Base-by-base conservation (phyloP, 2,329 filamentous ascomycete species). In the Alternaria sp. region DNA sequence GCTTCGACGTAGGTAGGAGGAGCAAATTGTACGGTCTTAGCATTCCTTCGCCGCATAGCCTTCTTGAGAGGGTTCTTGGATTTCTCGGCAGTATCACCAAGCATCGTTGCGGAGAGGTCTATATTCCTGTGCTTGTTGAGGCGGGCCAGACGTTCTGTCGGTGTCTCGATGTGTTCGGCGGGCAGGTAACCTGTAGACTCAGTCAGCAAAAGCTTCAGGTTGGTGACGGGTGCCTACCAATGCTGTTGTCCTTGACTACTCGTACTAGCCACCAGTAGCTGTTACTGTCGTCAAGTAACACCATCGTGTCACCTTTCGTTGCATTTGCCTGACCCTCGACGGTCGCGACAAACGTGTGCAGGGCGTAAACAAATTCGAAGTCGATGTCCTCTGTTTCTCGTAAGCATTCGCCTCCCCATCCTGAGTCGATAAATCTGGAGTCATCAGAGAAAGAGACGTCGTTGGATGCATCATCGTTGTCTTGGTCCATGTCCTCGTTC, bases 211-310 rank as follows among this genome's bases (percentile, higher is more conserved):
- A 17, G 23, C 12, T 26, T 11, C 9, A 23, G 2, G 1, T n/a
- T 7, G 17, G 40, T 9, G 2, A 8, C 30, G 26, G 17, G 19
- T 15, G 74, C 85, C 64, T 80, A 90, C 89, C 89, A 80, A 99
- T 99, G 78, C 93, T 98, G 79, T 92, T 96, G 81, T 99, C 96
- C 81, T 98, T 98, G 57, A 98, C 94, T 49, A 99, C 92, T 68
- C 95, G 88, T 13, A 99, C 96, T 65, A 99, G 88, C 96, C 96
- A 99, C 96, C 96, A 99, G 81, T 99, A 99, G 82, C 94, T 98
- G 83, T 99, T 99, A 83, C 93, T 98, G 75, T 99, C 96, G 76
- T 99, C 96, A 21, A 99, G 87, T 67, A 99, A 85, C 57, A 98
- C 95, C 96, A 99, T 99, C 13, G 95, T 98, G 77, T 99, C 96